Percentiles rank a stretch among this genome's conserved stretches.
Evolutionary conservation across 495 filamentous ascomycete species (phyloP).

Genomic region (Talaromyces wortmannii): DNA sequence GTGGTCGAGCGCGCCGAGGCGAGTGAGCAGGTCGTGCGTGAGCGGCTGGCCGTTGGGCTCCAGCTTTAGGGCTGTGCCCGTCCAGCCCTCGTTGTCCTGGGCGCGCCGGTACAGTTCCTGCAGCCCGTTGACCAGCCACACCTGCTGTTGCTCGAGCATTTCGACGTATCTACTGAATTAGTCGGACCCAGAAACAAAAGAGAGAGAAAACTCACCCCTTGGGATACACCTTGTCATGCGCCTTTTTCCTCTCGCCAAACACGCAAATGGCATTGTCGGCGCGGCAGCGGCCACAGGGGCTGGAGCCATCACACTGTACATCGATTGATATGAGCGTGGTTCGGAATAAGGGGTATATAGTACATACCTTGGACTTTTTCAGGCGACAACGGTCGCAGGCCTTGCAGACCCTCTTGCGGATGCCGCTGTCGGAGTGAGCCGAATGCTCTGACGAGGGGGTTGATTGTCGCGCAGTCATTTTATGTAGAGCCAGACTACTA

Average conservation of each 20-base stretch:
- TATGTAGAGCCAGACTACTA: not conserved
- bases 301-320: slow-evolving; percentile 52
- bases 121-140: slow-evolving; percentile 53
- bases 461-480: slow-evolving; percentile 41
- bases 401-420: slow-evolving; percentile 56
- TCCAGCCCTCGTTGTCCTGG: slow-evolving; percentile 45
- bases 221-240: slow-evolving; percentile 56
- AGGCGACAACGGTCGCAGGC: slow-evolving; percentile 58
- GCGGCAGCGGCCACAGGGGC: slow-evolving; percentile 53
- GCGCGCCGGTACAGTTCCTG: slow-evolving; percentile 53
- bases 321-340: not conserved
- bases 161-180: slow-evolving; percentile 51
- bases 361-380: slow-evolving; percentile 58
- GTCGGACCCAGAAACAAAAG: not conserved
- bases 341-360: too few relatives aligned
- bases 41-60: slow-evolving; percentile 52
- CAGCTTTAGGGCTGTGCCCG: slow-evolving; percentile 43
- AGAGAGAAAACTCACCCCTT: slow-evolving; percentile 44
- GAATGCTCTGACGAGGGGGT: slow-evolving; percentile 37
- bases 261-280: slow-evolving; percentile 55
- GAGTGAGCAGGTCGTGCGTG: slow-evolving; percentile 58
- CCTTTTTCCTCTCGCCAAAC: slow-evolving; percentile 56
- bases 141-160: slow-evolving; percentile 66
- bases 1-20: slow-evolving; percentile 48
- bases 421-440: slow-evolving; percentile 30